Evolutionary conservation across 2,329 filamentous ascomycete genomes (phyloP), one percentile per base, ranked within the genome.

Genomic region (Ustulina deusta): DNA sequence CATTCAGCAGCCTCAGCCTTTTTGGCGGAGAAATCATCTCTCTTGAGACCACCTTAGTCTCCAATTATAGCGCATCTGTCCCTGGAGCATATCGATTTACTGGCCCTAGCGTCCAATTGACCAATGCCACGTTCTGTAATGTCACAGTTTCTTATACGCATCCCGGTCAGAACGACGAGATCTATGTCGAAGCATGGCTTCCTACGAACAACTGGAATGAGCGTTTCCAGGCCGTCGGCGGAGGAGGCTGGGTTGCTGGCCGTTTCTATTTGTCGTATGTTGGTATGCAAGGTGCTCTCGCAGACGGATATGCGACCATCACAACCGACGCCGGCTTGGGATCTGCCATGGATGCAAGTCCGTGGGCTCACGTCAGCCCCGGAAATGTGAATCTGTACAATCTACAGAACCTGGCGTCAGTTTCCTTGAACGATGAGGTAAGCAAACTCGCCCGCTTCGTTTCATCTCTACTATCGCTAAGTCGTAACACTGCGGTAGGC

Each of bases 141-240:
- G 76, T 83, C 61, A 82, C 80, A 4, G 73, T 84, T 32, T 74
- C 76, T 25, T 83, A 83, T 72, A 81, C 78, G 1, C 81, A 82
- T 74, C 77, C 78, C 5, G 79, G 81, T 13, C 75, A 79, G 70
- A 74, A 76, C 44, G 81, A 83, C 65, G 72, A 64, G 3, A 74
- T 83, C 57, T 74, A 77, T 54, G 74, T 81, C 6, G 74, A 80
- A 74, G 69, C 81, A 61, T 77, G 80, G 80, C 71, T 81, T 66
- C 77, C 81, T 69, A 17, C 72, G 1, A 57, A 72, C 5, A 62
- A 71, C 32, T 82, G 78, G 79, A 81, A 81, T 36, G 74, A 77
- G 3, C 78, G 79, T 0, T 77, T 84, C 40, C 75, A 77, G 61
- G 80, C 75, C 6, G 72, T 78, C 0, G 83, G 83, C 0, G 82